Evolutionary conservation across 2,329 filamentous ascomycete genomes (phyloP), one percentile per base, ranked within the genome.

Genomic region (Arthroderma sp.): DNA sequence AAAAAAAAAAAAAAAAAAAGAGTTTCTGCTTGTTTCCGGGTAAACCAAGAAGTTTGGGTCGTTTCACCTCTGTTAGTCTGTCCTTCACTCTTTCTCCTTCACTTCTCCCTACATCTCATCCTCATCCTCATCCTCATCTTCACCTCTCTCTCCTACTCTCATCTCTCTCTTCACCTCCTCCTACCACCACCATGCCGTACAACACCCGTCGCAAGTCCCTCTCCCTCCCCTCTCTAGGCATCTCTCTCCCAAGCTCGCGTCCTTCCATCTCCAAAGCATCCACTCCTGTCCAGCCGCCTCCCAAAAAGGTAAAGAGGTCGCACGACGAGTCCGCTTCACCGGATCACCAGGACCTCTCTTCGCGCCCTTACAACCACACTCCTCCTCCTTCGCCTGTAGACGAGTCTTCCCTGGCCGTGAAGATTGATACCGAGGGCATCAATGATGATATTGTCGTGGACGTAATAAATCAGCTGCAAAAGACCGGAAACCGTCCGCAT

Each of bases 131-230:
- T 29, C 29, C 37, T 8, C 40, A 37, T n/a, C 9, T 38, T 44
- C 47, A 47, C 40, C 45, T 54, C 57, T 55, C 48, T 45, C 40
- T 46, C 38, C 44, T 54, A 64, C 59, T 61, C 30, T n/a, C 32
- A 33, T 37, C 33, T 29, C 15, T n/a, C 29, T 29, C 15, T 31
- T 38, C 32, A 15, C 41, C 44, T 40, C 38, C 30, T 44, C 43
- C 30, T 56, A 68, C 56, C 58, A 94, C 30, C 56, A 68, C 56
- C 58, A 94, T 94, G 86, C 83, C 83, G 61, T 95, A 95, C 74
- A 94, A 95, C 68, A 96, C 89, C 55, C 84, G 89, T 68, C 82
- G 88, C 66, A 96, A 96, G 73, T 94, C 87, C 60, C 72, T 98
- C 54, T 95, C 88, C 51, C 73, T 96, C 59, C 84, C 86, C 49